Base-by-base conservation (phyloP, 2,329 filamentous ascomycete genomes). In the Grosmannia penicillata region DNA sequence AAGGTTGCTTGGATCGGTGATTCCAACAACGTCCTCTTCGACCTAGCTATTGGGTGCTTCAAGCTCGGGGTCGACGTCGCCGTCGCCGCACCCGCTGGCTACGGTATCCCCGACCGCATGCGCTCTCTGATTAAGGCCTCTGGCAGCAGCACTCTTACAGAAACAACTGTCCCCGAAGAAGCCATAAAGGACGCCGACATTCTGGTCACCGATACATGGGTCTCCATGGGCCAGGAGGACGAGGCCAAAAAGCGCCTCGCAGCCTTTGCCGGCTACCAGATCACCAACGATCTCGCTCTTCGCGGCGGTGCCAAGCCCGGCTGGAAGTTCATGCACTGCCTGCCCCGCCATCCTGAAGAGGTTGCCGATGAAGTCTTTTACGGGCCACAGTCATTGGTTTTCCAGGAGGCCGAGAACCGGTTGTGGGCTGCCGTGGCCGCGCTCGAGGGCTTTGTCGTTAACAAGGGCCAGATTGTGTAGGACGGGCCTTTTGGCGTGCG, bases 301-400 rank as follows among this genome's bases (percentile, higher is more conserved):
- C 70, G 78, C 36, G 87, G 86, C 31, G 87, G 85, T 17, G 91
- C 91, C 30, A 93, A 91, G 57, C 68, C 80, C 13, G 72, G 72
- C 45, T 98, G 91, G 91, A 86, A 84, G 59, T 98, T 98, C 57
- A 95, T 98, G 91, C 91, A 98, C 65, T 98, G 91, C 57, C 61
- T 98, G 42, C 91, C 91, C 13, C 74, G 91, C 45, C 87, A 98
- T 55, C 73, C 74, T 0, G 89, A 98, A 58, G 91, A 98, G 62
- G 91, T 98, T 25, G 76, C 72, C 41, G 89, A 98, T 52, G 86
- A 91, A 53, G 87, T 98, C 2, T 96, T 98, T 55, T 95, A 96
- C 59, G 78, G 83, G 34, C 68, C 74, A 0, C 72, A 80, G 51
- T 93, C 83, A 28, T 64, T 98, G 21, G 91, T 96, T 4, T 98